Evolutionary conservation across 2,329 filamentous ascomycete genomes (phyloP).

Genomic region (Atkinsonella hypoxylon): DNA sequence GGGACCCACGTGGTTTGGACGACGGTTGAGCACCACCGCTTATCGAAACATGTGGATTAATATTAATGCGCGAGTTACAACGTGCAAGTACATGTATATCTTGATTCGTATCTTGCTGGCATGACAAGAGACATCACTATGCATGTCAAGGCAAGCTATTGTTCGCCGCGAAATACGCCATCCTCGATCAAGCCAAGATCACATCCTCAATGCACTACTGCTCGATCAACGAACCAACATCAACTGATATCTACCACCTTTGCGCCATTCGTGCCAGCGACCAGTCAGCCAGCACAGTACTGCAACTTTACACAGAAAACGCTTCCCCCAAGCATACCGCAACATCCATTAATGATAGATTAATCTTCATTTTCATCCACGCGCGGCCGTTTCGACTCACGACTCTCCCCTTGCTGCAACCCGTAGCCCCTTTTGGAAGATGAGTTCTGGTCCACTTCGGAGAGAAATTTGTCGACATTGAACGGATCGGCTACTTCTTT

Average conservation of each 20-base stretch:
- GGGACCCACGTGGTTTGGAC: background rate
- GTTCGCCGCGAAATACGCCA: too few relatives aligned
- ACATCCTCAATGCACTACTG: background rate
- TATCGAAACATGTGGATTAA: too few relatives aligned
- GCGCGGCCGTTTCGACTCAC: constrained; percentile 59
- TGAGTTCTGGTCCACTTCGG: constrained; percentile 57
- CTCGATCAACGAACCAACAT: background rate
- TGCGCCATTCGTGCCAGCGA: background rate
- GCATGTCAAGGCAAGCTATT: too few relatives aligned
- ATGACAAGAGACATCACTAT: too few relatives aligned
- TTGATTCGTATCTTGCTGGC: too few relatives aligned
- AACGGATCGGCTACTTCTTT: constrained; percentile 80
- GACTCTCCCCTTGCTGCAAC: constrained; percentile 51
- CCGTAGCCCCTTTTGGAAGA: constrained; percentile 64
- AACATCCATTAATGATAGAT: constrained; percentile 8
- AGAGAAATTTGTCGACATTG: constrained; percentile 87
- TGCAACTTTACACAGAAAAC: background rate
- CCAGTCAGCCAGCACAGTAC: background rate
- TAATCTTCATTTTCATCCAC: constrained; percentile 59
- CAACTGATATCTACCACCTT: background rate
- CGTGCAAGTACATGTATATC: too few relatives aligned
- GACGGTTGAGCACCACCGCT: background rate
- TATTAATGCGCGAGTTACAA: background rate
- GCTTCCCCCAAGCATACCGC: background rate
- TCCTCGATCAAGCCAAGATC: too few relatives aligned